Evolutionary conservation across 192 early-diverging fungal species (phyloP).

Genomic region (Coemansia sp.): DNA sequence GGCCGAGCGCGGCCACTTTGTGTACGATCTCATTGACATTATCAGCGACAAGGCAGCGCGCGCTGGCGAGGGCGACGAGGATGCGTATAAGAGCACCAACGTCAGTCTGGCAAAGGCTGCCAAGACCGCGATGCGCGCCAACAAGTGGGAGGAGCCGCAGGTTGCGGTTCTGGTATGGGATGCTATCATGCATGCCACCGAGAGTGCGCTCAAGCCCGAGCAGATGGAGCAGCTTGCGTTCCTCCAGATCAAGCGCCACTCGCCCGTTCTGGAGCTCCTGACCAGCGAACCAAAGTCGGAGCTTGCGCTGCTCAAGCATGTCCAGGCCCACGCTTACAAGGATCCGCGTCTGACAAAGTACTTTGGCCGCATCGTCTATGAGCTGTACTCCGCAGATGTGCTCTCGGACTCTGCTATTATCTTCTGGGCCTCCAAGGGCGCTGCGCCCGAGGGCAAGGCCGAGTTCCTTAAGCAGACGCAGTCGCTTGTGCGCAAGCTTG

Average conservation of each 20-base stretch:
- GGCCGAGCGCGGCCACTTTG: constrained; percentile 65
- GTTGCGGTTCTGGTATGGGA: constrained; percentile 80
- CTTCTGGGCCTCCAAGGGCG: constrained; percentile 94
- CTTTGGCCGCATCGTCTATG: constrained; percentile 78
- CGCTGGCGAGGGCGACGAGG: constrained; percentile 17
- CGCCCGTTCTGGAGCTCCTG: constrained; percentile 73
- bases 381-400: constrained; percentile 88
- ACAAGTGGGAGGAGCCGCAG: constrained; percentile 75
- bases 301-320: constrained; percentile 78
- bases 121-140: constrained; percentile 32
- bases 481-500: constrained; percentile 81
- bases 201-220: constrained; percentile 78
- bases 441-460: constrained; percentile 82
- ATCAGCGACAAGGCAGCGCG: constrained; percentile 52
- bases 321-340: constrained; percentile 85
- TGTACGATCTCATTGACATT: constrained; percentile 61
- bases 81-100: constrained; percentile 24
- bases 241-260: constrained; percentile 66
- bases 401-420: constrained; percentile 89
- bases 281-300: constrained; percentile 64
- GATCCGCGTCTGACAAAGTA: constrained; percentile 86
- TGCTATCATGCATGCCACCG: constrained; percentile 73
- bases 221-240: constrained; percentile 77
- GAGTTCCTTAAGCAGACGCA: constrained; percentile 93
- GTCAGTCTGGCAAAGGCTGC: constrained; percentile 24